A percentile compares a stretch with the other conserved stretches of the same genome.
Evolutionary conservation across 371 early-diverging fungal species (phyloP).

Genomic region (Chytridium lagenaria): DNA sequence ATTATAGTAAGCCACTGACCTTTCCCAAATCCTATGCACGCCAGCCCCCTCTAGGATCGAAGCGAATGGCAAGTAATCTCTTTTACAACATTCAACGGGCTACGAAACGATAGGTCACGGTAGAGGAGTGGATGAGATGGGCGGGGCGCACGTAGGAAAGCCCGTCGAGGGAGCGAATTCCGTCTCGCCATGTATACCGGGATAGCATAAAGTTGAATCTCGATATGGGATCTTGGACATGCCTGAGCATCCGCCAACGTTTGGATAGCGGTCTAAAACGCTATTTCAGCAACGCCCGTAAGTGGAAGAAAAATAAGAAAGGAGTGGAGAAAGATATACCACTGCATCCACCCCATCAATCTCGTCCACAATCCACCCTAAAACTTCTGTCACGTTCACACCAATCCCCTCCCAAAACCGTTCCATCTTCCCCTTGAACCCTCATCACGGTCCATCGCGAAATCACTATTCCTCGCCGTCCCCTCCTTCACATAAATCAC

Average conservation of each 20-base stretch:
- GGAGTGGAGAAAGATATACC: neutral
- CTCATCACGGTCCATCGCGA: neutral
- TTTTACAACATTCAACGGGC: neutral
- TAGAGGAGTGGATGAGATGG: neutral
- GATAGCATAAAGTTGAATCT: neutral
- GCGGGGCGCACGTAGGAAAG: neutral
- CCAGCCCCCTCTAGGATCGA: neutral
- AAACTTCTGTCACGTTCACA: neutral
- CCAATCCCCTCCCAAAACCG: neutral
- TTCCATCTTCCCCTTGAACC: neutral
- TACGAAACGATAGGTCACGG: neutral
- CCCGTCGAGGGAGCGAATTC: neutral
- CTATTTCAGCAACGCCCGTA: neutral
- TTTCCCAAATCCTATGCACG: neutral
- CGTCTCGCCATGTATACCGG: neutral
- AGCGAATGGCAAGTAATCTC: neutral
- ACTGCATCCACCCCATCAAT: neutral
- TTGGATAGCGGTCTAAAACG: neutral
- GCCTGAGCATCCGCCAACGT: neutral
- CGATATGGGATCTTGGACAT: neutral
- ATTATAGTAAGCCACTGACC: too few species aligned
- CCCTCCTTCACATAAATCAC: too few species aligned
- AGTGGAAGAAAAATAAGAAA: neutral
- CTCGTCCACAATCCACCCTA: neutral
- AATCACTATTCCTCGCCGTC: neutral